Conservation (phyloP, 1,284 basidiomycete species). For the Ustilago crameri region DNA sequence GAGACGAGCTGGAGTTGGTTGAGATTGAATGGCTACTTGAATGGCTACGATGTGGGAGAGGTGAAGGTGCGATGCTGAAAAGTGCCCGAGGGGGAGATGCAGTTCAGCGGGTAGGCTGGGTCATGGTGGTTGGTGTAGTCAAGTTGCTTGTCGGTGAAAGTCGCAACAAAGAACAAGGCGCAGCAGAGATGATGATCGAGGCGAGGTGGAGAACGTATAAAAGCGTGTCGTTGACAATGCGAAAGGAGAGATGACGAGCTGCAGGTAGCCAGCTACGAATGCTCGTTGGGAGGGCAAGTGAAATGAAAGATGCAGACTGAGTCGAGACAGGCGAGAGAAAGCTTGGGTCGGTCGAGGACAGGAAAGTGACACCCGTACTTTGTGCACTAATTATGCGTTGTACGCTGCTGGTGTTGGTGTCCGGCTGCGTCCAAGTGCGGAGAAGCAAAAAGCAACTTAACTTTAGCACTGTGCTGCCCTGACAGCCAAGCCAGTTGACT, state of each 20-base stretch:
- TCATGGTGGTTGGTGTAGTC: slow-evolving; percentile 8
- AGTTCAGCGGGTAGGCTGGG: slow-evolving; percentile 1
- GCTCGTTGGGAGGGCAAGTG: not conserved
- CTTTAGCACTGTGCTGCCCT: too few species aligned
- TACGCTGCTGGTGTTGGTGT: slow-evolving; percentile 1
- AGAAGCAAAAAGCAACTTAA: slow-evolving; percentile 17
- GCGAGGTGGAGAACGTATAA: too few species aligned
- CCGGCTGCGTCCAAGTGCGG: slow-evolving; percentile 6
- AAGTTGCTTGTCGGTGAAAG: not conserved
- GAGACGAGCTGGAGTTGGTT: too few species aligned
- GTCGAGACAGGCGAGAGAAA: not conserved
- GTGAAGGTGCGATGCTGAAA: not conserved
- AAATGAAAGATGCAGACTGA: not conserved
- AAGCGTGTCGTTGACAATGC: not conserved
- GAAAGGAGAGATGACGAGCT: slow-evolving; percentile 4
- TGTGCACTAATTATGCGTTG: too few species aligned
- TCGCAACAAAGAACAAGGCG: too few species aligned
- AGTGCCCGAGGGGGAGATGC: slow-evolving; percentile 1
- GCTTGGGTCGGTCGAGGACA: too few species aligned
- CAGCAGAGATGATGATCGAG: too few species aligned
- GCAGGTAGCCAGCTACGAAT: slow-evolving; percentile 24
- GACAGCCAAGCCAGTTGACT: too few species aligned
- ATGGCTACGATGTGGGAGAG: not conserved
- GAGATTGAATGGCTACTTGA: not conserved
- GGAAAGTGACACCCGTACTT: too few species aligned